A percentile compares a stretch with the other conserved stretches of the same genome.
These are phyloP conservation scores for Suillus decipiens DNA, from an alignment of 768 basidiomycete species.

Conservation along the genomic window DNA sequence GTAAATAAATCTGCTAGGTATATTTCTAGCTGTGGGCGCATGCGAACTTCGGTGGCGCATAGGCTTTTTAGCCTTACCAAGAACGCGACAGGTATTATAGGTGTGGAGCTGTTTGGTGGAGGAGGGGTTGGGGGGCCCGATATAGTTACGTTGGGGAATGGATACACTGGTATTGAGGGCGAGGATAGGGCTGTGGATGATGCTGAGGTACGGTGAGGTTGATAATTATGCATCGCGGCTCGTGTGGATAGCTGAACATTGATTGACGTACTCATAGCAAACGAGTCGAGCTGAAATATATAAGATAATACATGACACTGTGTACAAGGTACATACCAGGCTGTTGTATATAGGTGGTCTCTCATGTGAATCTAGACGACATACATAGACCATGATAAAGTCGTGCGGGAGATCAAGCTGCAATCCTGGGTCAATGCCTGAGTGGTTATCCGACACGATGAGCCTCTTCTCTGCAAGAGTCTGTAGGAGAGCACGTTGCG, in stretches of 20 bases:
- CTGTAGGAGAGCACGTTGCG: conserved; percentile 58
- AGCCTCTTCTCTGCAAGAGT: conserved; percentile 56
- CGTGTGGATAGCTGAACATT: conserved; percentile 45
- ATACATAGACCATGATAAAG: conserved; percentile 76
- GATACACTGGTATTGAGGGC: conserved; percentile 32
- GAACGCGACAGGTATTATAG: conserved; percentile 34
- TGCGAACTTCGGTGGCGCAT: conserved; percentile 39
- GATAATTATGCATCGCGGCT: conserved; percentile 34
- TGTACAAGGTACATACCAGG: conserved; percentile 49
- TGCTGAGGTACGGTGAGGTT: conserved; percentile 28
- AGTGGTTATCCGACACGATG: conserved; percentile 34
- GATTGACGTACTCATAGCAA: conserved; percentile 73
- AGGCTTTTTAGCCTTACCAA: conserved; percentile 28
- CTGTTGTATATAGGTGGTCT: conserved; percentile 64
- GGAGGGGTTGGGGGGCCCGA: conserved; percentile 31
- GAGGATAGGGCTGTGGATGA: conserved; percentile 30
- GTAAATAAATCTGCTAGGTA: conserved; percentile 76
- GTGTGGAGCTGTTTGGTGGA: conserved; percentile 16
- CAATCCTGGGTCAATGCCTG: conserved; percentile 9
- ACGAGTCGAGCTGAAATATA: conserved; percentile 64
- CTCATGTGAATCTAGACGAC: conserved; percentile 61
- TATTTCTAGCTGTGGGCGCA: conserved; percentile 54
- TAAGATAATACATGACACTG: conserved; percentile 12
- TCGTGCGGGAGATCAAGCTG: conserved; percentile 50
- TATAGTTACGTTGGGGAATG: conserved; percentile 19